These are phyloP conservation scores for Symbiodinium pilosum DNA, from an alignment of 73 alveolate genomes.

Conservation along the genomic window DNA sequence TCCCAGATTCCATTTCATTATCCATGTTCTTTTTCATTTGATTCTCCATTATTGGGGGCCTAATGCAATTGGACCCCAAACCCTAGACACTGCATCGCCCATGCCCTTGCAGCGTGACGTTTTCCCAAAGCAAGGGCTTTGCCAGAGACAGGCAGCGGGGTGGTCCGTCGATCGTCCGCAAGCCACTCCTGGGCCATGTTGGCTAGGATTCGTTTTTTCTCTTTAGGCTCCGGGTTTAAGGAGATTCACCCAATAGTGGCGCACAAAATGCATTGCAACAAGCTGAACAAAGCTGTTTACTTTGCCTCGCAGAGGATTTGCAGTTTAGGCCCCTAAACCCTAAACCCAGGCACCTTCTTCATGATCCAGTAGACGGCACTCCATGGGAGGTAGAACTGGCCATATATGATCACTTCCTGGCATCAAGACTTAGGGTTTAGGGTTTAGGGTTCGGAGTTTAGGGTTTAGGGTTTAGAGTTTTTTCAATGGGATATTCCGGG, in stretches of 20 bases:
- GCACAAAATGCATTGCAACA: too few species aligned
- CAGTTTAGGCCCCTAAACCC: too few species aligned
- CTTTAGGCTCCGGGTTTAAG: too few species aligned
- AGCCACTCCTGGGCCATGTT: conserved; percentile 65
- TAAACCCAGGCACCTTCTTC: conserved; percentile 67
- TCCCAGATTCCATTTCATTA: too few species aligned
- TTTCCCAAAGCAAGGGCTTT: not conserved
- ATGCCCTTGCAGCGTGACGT: not conserved
- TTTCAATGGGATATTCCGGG: too few species aligned
- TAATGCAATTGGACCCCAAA: not conserved
- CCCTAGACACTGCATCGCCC: not conserved
- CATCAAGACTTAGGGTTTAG: not conserved
- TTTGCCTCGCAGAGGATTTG: too few species aligned
- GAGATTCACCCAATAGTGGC: not conserved
- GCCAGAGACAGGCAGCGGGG: conserved; percentile 32
- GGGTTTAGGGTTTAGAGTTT: too few species aligned
- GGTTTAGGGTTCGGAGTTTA: too few species aligned
- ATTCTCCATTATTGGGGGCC: too few species aligned
- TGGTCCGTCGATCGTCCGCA: conserved; percentile 38
- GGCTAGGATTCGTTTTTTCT: too few species aligned
- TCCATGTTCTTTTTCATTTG: too few species aligned
- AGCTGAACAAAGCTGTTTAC: too few species aligned
- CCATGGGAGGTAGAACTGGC: conserved; percentile 88
- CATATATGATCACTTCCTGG: conserved; percentile 70
- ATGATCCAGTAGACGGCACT: conserved; percentile 87